phyloP scores from a whole-genome alignment of 345 rosid species.

The Physaria fendleri region DNA sequence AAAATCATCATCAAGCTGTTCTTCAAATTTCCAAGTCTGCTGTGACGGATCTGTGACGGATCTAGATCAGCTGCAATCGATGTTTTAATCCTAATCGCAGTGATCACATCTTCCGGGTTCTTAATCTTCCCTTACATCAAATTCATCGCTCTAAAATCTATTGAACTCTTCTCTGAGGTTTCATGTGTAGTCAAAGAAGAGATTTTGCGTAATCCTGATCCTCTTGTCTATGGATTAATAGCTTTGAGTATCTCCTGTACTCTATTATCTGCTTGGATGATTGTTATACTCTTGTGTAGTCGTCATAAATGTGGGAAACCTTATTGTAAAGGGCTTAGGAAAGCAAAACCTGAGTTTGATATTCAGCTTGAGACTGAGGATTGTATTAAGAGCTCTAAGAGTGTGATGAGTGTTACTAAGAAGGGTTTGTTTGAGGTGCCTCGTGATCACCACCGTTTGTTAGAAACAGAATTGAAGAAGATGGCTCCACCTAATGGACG shows the following conservation, averaged over 20 bases:
- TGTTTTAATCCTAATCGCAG: constrained; percentile 63
- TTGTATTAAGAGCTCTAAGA: constrained; percentile 54
- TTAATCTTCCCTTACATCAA: constrained; percentile 63
- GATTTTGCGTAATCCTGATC: constrained; percentile 53
- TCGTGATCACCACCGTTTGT: constrained; percentile 59
- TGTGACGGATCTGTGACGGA: constrained; percentile 63
- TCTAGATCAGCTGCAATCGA: constrained; percentile 74
- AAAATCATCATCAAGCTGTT: constrained; percentile 22
- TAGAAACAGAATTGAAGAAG: constrained; percentile 73
- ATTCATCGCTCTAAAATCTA: constrained; percentile 30
- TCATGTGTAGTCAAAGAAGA: constrained; percentile 56
- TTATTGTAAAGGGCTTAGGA: constrained; percentile 68
- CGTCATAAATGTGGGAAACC: constrained; percentile 74
- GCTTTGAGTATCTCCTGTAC: constrained; percentile 57
- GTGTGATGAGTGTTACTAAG: constrained; percentile 39
- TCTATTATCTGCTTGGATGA: constrained; percentile 54
- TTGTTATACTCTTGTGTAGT: constrained; percentile 44
- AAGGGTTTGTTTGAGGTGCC: constrained; percentile 65
- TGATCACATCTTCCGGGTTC: constrained; percentile 63
- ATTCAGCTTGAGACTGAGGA: constrained; percentile 91
- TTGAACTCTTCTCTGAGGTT: constrained; percentile 38
- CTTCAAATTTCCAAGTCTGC: constrained; percentile 30
- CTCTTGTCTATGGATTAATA: constrained; percentile 60
- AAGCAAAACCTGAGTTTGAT: constrained; percentile 74
- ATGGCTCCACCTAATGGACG: constrained; percentile 75